Evolutionary conservation across 257 asterid genomes (phyloP), one percentile per base, ranked within the genome.

Genomic region (Fraxinus americana): DNA sequence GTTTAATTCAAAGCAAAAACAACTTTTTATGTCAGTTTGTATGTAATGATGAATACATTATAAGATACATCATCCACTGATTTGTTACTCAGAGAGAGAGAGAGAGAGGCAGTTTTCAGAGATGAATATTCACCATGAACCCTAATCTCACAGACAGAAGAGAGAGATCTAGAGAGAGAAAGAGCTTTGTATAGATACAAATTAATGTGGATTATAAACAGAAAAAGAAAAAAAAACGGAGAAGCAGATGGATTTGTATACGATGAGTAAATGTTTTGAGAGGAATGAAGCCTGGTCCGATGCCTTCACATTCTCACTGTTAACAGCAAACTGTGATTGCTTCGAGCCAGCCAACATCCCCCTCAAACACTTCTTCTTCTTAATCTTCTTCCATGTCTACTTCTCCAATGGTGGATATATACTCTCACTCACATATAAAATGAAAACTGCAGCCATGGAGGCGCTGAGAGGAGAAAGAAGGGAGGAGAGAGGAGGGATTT

Each of bases 311-410:
- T 23, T 39, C 14, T 30, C 11, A 25, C 23, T 41, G 23, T 66
- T 10, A 34, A 73, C 14, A 75, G n/a, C 7, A 16, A 76, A 71
- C 1, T 54, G 89, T 79, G 89, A 80, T 68, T 85, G 88, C 90
- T 83, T 90, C 94, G 94, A 82, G 89, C 94, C 94, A 90, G 92
- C 79, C 96, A 89, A 86, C 96, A 89, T 84, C 83, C 96, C 96
- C 89, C 93, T 82, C 96, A 91, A 91, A 86, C 83, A 7, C 86
- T 82, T 72, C 81, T 45, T 78, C 78, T n/a, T 34, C 36, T 30
- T 43, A 72, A 59, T 57, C 75, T 67, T 43, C 80, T 10, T 36
- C 29, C 43, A 13, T 6, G 6, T 12, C 17, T 17, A 45, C 70
- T 7, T 14, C 17, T 54, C 4, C 21, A 7, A 57, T n/a, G 4